Evolutionary conservation across 2,329 filamentous ascomycete species (phyloP), one percentile per base, ranked within the genome.

Genomic region (Cladophialophora yegresii): DNA sequence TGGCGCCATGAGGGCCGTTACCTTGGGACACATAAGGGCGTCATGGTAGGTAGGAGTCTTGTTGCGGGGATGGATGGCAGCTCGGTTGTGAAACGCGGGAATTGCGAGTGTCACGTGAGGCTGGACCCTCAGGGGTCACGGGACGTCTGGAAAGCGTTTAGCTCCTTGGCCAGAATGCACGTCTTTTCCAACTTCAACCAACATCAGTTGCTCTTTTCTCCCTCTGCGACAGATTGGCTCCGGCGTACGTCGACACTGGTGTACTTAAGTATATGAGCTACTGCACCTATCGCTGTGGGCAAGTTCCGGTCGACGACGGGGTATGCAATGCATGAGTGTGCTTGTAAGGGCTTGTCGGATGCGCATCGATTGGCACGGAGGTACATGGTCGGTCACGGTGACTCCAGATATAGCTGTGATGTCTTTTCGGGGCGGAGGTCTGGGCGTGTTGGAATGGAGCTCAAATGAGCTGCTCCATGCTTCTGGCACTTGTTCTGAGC

Each of bases 71-170:
- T 20, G 51, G 9, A n/a, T 12, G 26, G 12, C n/a, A 10, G 51
- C 13, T 51, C 57, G 57, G 57, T 33, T 59, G 33, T 10, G 12
- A 51, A 59, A n/a, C 16, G 40, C 57, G 57, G 57, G 43, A 59
- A 59, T 53, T 26, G 30, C 6, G 9, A 32, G 1, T 22, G 4
- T 59, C 57, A 59, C 57, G 57, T 59, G 57, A n/a, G 2, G 3
- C 20, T 9, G 45, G 9, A 30, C 3, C 5, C 4, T 13, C 7
- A 43, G 16, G 2, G 32, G 45, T 30, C 16, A 36, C 45, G 30
- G 16, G 45, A 26, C 9, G n/a, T 8, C 12, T 13, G 13, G n/a
- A 33, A 59, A 30, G 20, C 45, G 47, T 23, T 51, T 53, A 59
- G 57, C 32, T 26, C 45, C 57, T 59, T 59, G 57, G 57, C 57